Evolutionary conservation across 306 rosid genomes (phyloP), one percentile per base, ranked within the genome.

Genomic region (Prunus salicina): DNA sequence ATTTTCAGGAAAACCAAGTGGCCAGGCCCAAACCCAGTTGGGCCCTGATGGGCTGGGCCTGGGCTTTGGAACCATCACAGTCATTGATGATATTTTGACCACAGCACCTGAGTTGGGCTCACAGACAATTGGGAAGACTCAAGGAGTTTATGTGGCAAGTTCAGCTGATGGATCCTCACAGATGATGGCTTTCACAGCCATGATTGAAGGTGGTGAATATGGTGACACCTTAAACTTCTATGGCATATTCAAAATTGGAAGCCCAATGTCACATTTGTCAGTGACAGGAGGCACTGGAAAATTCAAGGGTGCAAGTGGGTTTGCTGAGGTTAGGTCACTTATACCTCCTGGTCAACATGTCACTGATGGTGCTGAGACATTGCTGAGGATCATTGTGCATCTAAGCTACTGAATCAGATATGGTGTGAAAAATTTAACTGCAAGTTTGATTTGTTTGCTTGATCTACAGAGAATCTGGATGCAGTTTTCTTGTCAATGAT

Each of bases 161-260:
- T 91, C 97, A 3, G 97, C 89, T 27, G 91, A 91, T 80, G 95
- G 96, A 74, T 68, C 79, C 20, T 60, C 88, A 22, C 94, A 91
- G 86, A 94, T 94, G 98, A 91, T 94, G 96, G 84, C 85, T 4
- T 91, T 91, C 49, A 94, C 98, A 47, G 93, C 91, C 6, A 41
- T 91, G 84, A 81, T 94, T 77, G 97, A 94, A 86, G 97, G 96
- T 79, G 98, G 98, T 45, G 97, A 94, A 27, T 94, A 91, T 63
- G 98, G 94, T 19, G 97, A 94, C 52, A 87, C 88, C 80, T 61
- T 91, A 41, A 94, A 90, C 83, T 90, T 94, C 32, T 91, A 80
- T 78, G 98, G 97, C 8, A 63, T 91, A 69, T 91, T 73, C 63
- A 88, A 83, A 88, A 86, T 91, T n/a, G 94, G 96, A 77, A 90